A percentile compares a stretch with the other conserved stretches of the same genome.
These are phyloP conservation scores for Discostella pseudostelligera DNA, from an alignment of 108 stramenopile species.

Conservation along the genomic window DNA sequence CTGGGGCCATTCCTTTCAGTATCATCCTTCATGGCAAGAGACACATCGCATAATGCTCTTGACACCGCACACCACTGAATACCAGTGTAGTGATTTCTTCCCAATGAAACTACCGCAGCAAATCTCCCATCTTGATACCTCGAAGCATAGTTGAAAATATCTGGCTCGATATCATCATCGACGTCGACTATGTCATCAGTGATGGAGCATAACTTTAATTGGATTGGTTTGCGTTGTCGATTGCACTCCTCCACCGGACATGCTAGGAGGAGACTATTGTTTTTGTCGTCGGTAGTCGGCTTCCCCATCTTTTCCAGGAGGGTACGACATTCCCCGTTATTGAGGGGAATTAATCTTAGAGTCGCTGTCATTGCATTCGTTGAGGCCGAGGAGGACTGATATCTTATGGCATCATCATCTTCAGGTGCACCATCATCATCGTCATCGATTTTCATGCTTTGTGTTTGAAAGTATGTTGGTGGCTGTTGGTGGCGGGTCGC, in stretches of 20 bases:
- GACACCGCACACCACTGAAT: constrained; percentile 22
- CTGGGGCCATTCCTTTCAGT: neutral
- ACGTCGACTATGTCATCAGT: neutral
- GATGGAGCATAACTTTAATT: constrained; percentile 14
- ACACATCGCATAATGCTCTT: constrained; percentile 32
- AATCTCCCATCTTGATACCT: constrained; percentile 18
- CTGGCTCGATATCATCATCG: neutral
- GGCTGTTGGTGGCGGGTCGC: too few species aligned
- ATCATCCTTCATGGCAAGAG: constrained; percentile 8
- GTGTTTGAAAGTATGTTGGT: too few species aligned
- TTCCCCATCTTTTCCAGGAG: constrained; percentile 4
- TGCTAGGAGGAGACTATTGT: neutral
- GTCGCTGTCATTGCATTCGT: neutral
- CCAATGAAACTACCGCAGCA: constrained; percentile 14
- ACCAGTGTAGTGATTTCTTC: constrained; percentile 23
- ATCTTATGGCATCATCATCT: too few species aligned
- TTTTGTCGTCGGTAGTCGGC: neutral
- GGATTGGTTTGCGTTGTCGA: constrained; percentile 2
- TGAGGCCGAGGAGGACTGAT: too few species aligned
- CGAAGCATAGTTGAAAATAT: constrained; percentile 9
- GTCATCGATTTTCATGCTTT: too few species aligned
- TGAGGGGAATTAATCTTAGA: constrained; percentile 22
- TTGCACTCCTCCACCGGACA: neutral
- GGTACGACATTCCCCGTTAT: neutral
- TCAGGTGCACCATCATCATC: too few species aligned